phyloP scores from a whole-genome alignment of 2,329 filamentous ascomycete species.

The Neurospora crassa region DNA sequence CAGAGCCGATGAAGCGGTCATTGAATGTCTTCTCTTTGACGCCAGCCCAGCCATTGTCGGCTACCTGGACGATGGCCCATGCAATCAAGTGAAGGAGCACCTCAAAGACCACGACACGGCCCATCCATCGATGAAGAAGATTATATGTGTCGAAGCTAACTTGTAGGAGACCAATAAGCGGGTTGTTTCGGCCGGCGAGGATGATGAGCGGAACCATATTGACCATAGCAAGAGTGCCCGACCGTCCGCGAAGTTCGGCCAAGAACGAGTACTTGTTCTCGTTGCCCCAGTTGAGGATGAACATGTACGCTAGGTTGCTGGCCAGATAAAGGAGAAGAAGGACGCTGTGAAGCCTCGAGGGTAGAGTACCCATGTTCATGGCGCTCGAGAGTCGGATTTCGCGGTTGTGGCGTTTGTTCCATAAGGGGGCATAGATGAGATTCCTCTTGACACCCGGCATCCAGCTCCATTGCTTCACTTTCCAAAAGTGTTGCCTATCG shows the following conservation, averaged over 20 bases:
- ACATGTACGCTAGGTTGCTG: constrained; percentile 55
- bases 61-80: constrained; percentile 65
- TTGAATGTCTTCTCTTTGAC: constrained; percentile 43
- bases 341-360: constrained; percentile 52
- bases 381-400: constrained; percentile 35
- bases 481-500: constrained; percentile 50
- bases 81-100: constrained; percentile 59
- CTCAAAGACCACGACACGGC: constrained; percentile 62
- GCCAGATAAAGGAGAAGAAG: constrained; percentile 46
- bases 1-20: constrained; percentile 54
- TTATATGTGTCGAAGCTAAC: constrained; percentile 98
- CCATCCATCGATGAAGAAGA: constrained; percentile 75
- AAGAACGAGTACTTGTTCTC: constrained; percentile 54
- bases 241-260: constrained; percentile 77
- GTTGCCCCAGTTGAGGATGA: constrained; percentile 49
- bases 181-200: constrained; percentile 87
- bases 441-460: constrained; percentile 54
- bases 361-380: constrained; percentile 48
- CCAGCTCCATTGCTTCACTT: constrained; percentile 45
- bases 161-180: constrained; percentile 68
- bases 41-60: constrained; percentile 52
- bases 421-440: constrained; percentile 53
- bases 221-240: constrained; percentile 72
- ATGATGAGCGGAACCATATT: constrained; percentile 91
- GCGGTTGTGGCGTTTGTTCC: constrained; percentile 54